Evolutionary conservation across 177 flowering plant species (phyloP).

Genomic region (Telopea speciosissima): DNA sequence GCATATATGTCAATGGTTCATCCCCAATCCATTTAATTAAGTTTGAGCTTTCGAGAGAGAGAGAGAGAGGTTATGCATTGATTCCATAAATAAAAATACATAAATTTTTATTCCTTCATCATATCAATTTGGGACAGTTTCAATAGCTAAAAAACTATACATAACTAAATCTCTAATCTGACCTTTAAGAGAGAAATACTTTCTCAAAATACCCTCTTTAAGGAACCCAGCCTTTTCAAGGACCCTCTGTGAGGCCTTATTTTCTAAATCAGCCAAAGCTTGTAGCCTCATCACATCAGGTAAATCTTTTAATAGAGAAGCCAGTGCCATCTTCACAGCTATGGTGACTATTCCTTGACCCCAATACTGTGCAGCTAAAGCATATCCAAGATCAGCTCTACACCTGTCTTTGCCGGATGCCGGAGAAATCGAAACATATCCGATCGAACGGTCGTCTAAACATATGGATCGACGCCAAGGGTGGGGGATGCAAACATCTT

Average conservation of each 20-base stretch:
- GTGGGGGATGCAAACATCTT: conserved; percentile 40
- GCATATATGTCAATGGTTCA: too few species aligned
- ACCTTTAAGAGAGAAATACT: conserved; percentile 29
- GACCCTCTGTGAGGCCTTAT: conserved; percentile 39
- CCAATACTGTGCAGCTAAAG: conserved; percentile 27
- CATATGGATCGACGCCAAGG: conserved; percentile 55
- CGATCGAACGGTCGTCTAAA: conserved; percentile 34
- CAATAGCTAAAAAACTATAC: conserved; percentile 32
- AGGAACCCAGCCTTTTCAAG: conserved; percentile 44
- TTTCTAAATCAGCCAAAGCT: conserved; percentile 30
- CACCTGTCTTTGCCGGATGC: conserved; percentile 23
- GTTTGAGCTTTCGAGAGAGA: too few species aligned
- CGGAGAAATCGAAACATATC: conserved; percentile 31
- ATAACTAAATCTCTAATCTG: conserved; percentile 25
- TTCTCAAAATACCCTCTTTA: conserved; percentile 10
- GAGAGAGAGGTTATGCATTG: too few species aligned
- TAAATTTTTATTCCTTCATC: too few species aligned
- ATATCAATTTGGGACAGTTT: background rate
- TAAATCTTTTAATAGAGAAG: conserved; percentile 24
- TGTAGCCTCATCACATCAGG: conserved; percentile 34
- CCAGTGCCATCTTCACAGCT: conserved; percentile 34
- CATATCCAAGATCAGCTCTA: conserved; percentile 32
- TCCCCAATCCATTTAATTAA: too few species aligned
- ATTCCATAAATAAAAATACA: too few species aligned
- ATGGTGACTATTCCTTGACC: conserved; percentile 32